These are phyloP conservation scores for Aspergillus ibericus DNA, from an alignment of 2,329 filamentous ascomycete genomes.

Conservation along the genomic window DNA sequence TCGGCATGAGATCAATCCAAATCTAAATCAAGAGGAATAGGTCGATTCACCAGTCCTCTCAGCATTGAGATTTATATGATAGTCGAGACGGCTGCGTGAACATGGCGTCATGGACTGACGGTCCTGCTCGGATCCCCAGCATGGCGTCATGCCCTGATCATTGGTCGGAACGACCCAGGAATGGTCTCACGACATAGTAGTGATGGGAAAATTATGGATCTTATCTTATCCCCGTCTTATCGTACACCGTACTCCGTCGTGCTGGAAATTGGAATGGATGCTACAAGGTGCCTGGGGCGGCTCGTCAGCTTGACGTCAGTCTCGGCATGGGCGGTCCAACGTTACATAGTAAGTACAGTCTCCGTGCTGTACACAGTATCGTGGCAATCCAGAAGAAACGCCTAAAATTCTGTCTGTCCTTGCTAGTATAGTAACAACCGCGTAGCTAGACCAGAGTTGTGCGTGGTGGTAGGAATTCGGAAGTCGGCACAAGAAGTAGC, in stretches of 20 bases:
- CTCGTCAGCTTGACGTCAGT: conserved; percentile 21
- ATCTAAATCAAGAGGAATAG: too few species aligned
- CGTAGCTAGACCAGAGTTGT: too few species aligned
- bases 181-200: too few species aligned
- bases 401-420: too few species aligned
- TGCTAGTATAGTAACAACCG: too few species aligned
- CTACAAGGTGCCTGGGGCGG: neutral
- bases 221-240: neutral
- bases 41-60: too few species aligned
- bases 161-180: neutral
- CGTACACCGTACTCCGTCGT: neutral
- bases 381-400: too few species aligned
- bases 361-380: too few species aligned
- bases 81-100: neutral
- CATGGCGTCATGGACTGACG: conserved; percentile 15
- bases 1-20: too few species aligned
- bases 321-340: neutral
- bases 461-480: too few species aligned
- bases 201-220: neutral
- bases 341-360: too few species aligned
- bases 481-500: too few species aligned
- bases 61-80: neutral
- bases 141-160: conserved; percentile 10
- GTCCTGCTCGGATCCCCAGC: neutral
- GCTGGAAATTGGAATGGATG: neutral